These are phyloP conservation scores for Nigrospora oryzae DNA, from an alignment of 2,329 filamentous ascomycete species.

Conservation along the genomic window DNA sequence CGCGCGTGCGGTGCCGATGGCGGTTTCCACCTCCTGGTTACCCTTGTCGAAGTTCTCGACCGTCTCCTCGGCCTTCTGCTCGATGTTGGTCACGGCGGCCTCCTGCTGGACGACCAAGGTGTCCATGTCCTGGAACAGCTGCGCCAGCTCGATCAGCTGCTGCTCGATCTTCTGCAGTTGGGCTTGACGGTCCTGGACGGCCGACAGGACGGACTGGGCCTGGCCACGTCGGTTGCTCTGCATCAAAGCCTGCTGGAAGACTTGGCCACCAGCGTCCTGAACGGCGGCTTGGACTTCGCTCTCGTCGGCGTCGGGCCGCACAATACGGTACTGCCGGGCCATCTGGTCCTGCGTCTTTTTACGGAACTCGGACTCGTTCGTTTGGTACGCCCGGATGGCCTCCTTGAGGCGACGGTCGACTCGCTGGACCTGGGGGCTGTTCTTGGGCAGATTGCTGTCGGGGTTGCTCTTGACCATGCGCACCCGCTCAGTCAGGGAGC, in stretches of 20 bases:
- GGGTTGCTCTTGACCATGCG: conserved; percentile 75
- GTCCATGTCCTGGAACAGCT: conserved; percentile 87
- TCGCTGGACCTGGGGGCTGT: conserved; percentile 71
- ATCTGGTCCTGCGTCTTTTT: conserved; percentile 76
- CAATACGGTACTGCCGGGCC: conserved; percentile 84
- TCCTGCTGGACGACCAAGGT: conserved; percentile 82
- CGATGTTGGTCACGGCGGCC: conserved; percentile 68
- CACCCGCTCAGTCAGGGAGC: conserved; percentile 69
- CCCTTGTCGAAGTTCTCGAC: conserved; percentile 77
- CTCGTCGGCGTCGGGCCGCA: conserved; percentile 71
- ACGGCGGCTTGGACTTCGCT: conserved; percentile 71
- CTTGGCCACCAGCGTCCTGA: conserved; percentile 65
- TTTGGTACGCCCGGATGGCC: conserved; percentile 75
- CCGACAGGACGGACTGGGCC: conserved; percentile 68
- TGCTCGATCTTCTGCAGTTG: conserved; percentile 88
- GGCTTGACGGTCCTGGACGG: conserved; percentile 74
- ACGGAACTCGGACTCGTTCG: conserved; percentile 70
- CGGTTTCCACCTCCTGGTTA: conserved; percentile 74
- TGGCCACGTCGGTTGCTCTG: conserved; percentile 74
- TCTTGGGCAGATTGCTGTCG: conserved; percentile 64
- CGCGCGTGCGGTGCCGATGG: conserved; percentile 71
- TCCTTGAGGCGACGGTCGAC: conserved; percentile 73
- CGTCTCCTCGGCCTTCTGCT: conserved; percentile 79
- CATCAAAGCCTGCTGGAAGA: conserved; percentile 83
- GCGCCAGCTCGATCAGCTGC: conserved; percentile 78